phyloP scores from a whole-genome alignment of 345 rosid genomes.

The Chamaenerion angustifolium region DNA sequence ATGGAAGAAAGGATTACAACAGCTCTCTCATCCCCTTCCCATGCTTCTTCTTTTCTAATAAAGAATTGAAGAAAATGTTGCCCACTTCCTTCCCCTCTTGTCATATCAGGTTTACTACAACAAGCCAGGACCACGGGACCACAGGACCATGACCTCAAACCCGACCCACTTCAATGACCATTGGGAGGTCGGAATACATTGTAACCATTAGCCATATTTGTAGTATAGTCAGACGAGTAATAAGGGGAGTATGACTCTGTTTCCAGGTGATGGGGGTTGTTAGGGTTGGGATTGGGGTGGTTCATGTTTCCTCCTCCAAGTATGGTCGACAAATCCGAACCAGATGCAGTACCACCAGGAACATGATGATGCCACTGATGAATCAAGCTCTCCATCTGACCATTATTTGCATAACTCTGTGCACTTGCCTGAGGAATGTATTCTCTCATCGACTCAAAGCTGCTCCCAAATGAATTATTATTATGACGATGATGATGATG shows the following conservation, averaged over 20 bases:
- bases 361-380: constrained; percentile 37
- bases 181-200: constrained; percentile 60
- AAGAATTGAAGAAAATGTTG: no score
- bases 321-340: constrained; percentile 40
- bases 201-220: constrained; percentile 50
- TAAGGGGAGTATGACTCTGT: constrained; percentile 13
- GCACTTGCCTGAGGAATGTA: constrained; percentile 38
- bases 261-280: no score
- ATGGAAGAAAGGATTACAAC: no score
- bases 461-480: constrained; percentile 19
- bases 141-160: constrained; percentile 3
- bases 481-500: no score
- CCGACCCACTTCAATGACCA: constrained; percentile 33
- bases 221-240: constrained; percentile 23
- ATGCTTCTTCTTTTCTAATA: constrained; percentile 9
- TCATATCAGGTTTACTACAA: neutral
- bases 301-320: no score
- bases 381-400: constrained; percentile 44
- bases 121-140: constrained; percentile 15
- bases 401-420: constrained; percentile 24
- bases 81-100: no score
- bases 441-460: constrained; percentile 28
- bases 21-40: neutral
- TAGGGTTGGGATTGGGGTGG: no score
- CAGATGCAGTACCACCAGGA: no score